These are phyloP conservation scores for Sechiopsis laciniata DNA, from an alignment of 306 rosid species.

Conservation along the genomic window DNA sequence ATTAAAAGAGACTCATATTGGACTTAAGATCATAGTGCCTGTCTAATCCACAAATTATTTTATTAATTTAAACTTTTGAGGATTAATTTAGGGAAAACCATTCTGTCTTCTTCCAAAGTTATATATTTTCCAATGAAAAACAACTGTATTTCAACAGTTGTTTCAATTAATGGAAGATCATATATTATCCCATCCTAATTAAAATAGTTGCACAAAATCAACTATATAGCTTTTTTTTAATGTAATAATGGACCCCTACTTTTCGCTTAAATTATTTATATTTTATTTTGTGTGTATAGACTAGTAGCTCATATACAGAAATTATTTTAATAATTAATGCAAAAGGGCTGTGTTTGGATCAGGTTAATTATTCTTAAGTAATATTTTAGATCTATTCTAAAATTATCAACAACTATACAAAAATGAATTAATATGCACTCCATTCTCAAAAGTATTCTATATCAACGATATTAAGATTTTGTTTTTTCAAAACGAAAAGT, in stretches of 20 bases:
- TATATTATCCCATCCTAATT: not conserved
- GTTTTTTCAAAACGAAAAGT: not conserved
- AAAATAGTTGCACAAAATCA: not conserved
- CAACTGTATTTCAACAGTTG: conserved; percentile 16
- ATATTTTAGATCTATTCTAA: not conserved
- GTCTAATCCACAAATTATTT: not conserved
- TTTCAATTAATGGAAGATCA: conserved; percentile 15
- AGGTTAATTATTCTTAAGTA: not conserved
- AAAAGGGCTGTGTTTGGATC: conserved; percentile 1
- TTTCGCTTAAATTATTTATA: not conserved
- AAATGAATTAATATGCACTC: not conserved
- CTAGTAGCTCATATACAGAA: conserved; percentile 7
- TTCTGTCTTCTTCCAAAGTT: not conserved
- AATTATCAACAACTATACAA: not conserved
- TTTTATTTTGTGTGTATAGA: not conserved
- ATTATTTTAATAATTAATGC: not conserved
- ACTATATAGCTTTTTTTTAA: not conserved
- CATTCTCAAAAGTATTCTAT: too few relatives aligned
- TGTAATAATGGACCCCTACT: conserved; percentile 14
- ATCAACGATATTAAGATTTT: too few relatives aligned
- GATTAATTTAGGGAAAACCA: not conserved
- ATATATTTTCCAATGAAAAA: conserved; percentile 10
- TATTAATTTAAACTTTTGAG: not conserved
- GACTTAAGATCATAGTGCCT: not conserved
- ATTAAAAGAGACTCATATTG: not conserved